These are phyloP conservation scores for Botrytis tulipae DNA, from an alignment of 2,329 filamentous ascomycete genomes.

Conservation along the genomic window DNA sequence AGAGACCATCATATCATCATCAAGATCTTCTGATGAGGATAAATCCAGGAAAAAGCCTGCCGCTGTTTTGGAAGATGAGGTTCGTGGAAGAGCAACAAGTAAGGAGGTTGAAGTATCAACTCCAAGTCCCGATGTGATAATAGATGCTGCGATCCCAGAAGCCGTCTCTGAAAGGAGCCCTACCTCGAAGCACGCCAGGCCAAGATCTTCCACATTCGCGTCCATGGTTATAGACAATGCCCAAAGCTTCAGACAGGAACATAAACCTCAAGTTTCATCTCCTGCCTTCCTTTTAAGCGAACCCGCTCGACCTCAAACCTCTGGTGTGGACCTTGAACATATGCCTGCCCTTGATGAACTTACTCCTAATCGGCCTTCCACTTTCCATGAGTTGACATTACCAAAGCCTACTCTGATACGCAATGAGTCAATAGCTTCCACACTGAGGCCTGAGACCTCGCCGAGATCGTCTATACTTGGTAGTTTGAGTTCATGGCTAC, in stretches of 20 bases:
- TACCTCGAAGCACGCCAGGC: constrained; percentile 34
- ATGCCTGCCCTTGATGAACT: constrained; percentile 24
- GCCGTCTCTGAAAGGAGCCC: constrained; percentile 23
- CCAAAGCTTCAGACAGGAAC: constrained; percentile 38
- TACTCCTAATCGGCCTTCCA: constrained; percentile 24
- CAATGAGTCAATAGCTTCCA: constrained; percentile 35
- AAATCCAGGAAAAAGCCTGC: constrained; percentile 56
- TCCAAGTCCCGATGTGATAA: constrained; percentile 16
- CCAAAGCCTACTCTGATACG: constrained; percentile 31
- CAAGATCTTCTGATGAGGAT: constrained; percentile 62
- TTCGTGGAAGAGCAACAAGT: constrained; percentile 50
- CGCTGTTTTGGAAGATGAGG: constrained; percentile 53
- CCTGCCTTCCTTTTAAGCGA: constrained; percentile 51
- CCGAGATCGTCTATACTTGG: constrained; percentile 31
- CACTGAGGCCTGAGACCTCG: constrained; percentile 26
- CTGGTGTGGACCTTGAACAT: constrained; percentile 40
- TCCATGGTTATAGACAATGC: constrained; percentile 45
- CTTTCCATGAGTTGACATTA: constrained; percentile 27
- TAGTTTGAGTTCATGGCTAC: constrained; percentile 38
- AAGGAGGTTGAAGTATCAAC: constrained; percentile 25
- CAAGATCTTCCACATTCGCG: constrained; percentile 47
- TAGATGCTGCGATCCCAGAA: constrained; percentile 23
- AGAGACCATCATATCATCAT: constrained; percentile 66
- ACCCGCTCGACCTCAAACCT: constrained; percentile 57
- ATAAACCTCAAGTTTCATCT: constrained; percentile 40